Percentiles rank a stretch among this genome's conserved stretches.
These are phyloP conservation scores for Podospora didyma DNA, from an alignment of 495 filamentous ascomycete genomes.

Conservation along the genomic window DNA sequence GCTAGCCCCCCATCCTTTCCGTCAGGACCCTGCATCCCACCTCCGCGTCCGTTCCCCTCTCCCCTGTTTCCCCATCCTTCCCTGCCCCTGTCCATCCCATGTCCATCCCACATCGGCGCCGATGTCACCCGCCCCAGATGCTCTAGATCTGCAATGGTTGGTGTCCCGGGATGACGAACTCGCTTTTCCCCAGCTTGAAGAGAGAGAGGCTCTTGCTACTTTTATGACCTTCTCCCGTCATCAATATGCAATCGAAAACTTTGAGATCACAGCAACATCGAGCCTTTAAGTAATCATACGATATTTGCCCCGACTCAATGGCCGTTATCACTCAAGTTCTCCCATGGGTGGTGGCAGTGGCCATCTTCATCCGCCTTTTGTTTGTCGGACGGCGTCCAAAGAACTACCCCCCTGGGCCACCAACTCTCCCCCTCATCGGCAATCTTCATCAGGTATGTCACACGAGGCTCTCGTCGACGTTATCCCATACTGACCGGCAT, in stretches of 20 bases:
- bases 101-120: conserved; percentile 21
- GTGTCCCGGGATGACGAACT: neutral
- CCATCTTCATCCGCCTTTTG: conserved; percentile 24
- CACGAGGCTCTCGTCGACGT: neutral
- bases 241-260: neutral
- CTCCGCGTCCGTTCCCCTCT: conserved; percentile 20
- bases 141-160: neutral
- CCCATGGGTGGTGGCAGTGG: conserved; percentile 21
- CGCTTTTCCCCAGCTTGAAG: neutral
- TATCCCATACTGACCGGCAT: neutral
- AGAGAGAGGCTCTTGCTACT: conserved; percentile 11
- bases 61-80: conserved; percentile 2
- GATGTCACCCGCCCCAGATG: conserved; percentile 1
- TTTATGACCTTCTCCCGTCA: conserved; percentile 8
- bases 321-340: conserved; percentile 15
- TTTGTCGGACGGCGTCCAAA: conserved; percentile 26
- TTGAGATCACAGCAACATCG: neutral
- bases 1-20: conserved; percentile 10
- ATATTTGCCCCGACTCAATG: conserved; percentile 6
- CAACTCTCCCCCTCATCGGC: conserved; percentile 31
- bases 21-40: conserved; percentile 16
- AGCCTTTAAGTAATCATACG: neutral
- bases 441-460: conserved; percentile 29
- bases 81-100: neutral
- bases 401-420: conserved; percentile 31